phyloP scores from a whole-genome alignment of 1,284 basidiomycete genomes.

The Ustilago nuda region DNA sequence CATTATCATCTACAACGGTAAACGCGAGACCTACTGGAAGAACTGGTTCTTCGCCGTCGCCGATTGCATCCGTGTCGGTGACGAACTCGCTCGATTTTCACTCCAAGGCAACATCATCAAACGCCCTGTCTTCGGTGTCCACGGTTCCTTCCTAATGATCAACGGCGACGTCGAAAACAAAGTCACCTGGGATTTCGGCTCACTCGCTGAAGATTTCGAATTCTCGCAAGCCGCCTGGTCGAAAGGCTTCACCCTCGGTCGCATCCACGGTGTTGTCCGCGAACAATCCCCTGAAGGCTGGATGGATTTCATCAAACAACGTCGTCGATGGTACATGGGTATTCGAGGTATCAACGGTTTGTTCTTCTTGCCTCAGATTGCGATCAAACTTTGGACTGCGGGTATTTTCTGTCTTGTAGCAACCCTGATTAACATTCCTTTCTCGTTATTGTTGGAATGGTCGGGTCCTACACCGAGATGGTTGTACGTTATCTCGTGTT shows the following conservation, averaged over 20 bases:
- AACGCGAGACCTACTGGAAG: constrained; percentile 70
- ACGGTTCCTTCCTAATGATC: constrained; percentile 71
- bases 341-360: constrained; percentile 68
- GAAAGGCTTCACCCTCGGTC: constrained; percentile 70
- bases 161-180: constrained; percentile 71
- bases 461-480: constrained; percentile 67
- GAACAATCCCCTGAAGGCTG: constrained; percentile 70
- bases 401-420: constrained; percentile 70
- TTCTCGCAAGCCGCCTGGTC: constrained; percentile 71
- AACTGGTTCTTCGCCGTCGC: constrained; percentile 72
- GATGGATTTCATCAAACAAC: constrained; percentile 71
- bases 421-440: constrained; percentile 70
- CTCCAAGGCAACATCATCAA: constrained; percentile 70
- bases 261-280: constrained; percentile 70
- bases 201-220: constrained; percentile 70
- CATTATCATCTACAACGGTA: constrained; percentile 71
- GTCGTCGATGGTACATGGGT: constrained; percentile 71
- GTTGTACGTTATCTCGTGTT: constrained; percentile 70
- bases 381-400: constrained; percentile 71
- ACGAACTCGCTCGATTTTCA: constrained; percentile 71
- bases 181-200: constrained; percentile 69
- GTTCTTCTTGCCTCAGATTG: constrained; percentile 70
- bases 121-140: constrained; percentile 71
- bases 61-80: constrained; percentile 71
- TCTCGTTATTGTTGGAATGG: constrained; percentile 56